Percentiles rank a stretch among this genome's conserved stretches.
Evolutionary conservation across 768 basidiomycete species (phyloP).

Genomic region (Tricholoma matsutake): DNA sequence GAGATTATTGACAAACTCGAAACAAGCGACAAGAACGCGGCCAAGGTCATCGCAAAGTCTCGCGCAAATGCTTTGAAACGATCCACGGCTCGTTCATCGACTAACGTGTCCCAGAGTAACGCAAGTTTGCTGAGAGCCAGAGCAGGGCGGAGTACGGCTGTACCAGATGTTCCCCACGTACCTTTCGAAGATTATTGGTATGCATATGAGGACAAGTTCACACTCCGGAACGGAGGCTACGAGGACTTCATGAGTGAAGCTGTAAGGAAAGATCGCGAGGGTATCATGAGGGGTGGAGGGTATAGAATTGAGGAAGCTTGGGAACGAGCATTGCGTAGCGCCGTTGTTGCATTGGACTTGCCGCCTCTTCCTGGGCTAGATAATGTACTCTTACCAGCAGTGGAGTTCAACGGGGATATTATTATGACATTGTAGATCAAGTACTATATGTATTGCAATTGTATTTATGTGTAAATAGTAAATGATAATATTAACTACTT

Average conservation of each 20-base stretch:
- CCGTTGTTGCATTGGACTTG: constrained; percentile 72
- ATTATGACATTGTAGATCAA: constrained; percentile 40
- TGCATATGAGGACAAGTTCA: constrained; percentile 67
- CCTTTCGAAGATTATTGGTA: constrained; percentile 77
- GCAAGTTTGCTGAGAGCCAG: constrained; percentile 56
- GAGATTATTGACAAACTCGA: constrained; percentile 83
- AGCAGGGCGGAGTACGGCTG: constrained; percentile 58
- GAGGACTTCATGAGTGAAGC: constrained; percentile 74
- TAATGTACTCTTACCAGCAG: constrained; percentile 6
- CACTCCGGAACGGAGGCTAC: constrained; percentile 52
- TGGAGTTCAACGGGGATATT: constrained; percentile 40
- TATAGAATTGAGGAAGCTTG: constrained; percentile 82
- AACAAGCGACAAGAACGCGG: constrained; percentile 68
- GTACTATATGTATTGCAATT: neutral
- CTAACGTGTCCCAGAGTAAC: constrained; percentile 42
- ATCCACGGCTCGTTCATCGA: constrained; percentile 51
- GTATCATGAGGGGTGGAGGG: constrained; percentile 80
- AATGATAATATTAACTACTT: neutral
- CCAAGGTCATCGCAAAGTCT: constrained; percentile 65
- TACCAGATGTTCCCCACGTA: constrained; percentile 79
- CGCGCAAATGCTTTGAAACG: constrained; percentile 64
- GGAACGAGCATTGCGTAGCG: constrained; percentile 73
- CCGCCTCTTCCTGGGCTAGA: constrained; percentile 41
- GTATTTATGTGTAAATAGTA: too few species aligned
- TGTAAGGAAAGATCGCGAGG: constrained; percentile 71